Evolutionary conservation across 306 rosid species (phyloP).

Genomic region (Citrullus amarus): DNA sequence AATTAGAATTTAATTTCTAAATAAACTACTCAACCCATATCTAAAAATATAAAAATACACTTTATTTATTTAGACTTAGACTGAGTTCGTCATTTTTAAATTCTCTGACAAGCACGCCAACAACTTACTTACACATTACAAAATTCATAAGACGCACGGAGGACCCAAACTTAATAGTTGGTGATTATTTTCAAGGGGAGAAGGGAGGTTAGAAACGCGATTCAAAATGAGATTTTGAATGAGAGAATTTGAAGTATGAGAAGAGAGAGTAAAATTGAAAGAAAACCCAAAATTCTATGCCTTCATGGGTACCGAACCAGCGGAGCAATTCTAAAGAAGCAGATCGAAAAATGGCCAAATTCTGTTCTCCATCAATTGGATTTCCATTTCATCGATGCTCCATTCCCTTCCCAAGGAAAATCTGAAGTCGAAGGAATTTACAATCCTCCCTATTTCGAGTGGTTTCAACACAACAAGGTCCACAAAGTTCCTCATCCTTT

Average conservation of each 20-base stretch:
- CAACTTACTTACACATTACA: too few species aligned
- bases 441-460: slow-evolving; percentile 84
- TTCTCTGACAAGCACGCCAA: too few species aligned
- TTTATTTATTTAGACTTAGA: too few species aligned
- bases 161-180: too few species aligned
- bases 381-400: slow-evolving; percentile 49
- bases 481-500: neutral
- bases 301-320: slow-evolving; percentile 94
- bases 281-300: slow-evolving; percentile 56
- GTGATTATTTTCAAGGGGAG: too few species aligned
- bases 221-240: too few species aligned
- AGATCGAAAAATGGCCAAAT: slow-evolving; percentile 63
- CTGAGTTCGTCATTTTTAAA: too few species aligned
- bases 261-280: slow-evolving; percentile 17
- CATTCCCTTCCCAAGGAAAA: slow-evolving; percentile 61
- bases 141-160: too few species aligned
- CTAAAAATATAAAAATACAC: too few species aligned
- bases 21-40: too few species aligned
- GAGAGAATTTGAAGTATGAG: slow-evolving; percentile 19
- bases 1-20: too few species aligned
- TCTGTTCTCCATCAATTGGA: slow-evolving; percentile 36
- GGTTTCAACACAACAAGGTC: slow-evolving; percentile 81
- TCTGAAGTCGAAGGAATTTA: slow-evolving; percentile 77
- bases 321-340: slow-evolving; percentile 53
- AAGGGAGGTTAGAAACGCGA: too few species aligned